Evolutionary conservation across 2,329 filamentous ascomycete species (phyloP).

Genomic region (Microsporum ferrugineum): DNA sequence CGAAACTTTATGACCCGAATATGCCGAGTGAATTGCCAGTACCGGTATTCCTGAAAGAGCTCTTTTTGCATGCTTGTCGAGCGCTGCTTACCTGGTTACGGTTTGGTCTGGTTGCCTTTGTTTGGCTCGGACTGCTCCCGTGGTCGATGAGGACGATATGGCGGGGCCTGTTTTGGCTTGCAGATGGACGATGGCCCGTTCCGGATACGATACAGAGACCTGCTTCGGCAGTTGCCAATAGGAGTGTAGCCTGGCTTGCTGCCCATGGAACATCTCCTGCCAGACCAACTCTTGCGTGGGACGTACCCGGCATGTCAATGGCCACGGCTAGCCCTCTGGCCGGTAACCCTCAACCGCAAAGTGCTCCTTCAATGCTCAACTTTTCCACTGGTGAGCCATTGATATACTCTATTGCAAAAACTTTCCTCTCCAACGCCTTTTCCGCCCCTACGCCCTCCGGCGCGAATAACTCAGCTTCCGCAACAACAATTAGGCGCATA

Average conservation of each 20-base stretch:
- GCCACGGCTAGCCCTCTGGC: conserved; percentile 20
- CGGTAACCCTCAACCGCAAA: conserved; percentile 23
- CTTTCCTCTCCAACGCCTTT: conserved; percentile 29
- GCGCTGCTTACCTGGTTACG: conserved; percentile 69
- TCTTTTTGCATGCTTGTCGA: conserved; percentile 58
- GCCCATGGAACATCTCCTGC: conserved; percentile 21
- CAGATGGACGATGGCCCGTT: conserved; percentile 57
- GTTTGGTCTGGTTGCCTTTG: conserved; percentile 62
- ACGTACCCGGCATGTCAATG: conserved; percentile 14
- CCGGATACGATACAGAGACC: conserved; percentile 19
- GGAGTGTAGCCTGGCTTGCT: conserved; percentile 17
- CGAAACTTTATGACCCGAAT: conserved; percentile 86
- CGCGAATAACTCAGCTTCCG: conserved; percentile 18
- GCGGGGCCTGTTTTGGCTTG: conserved; percentile 90
- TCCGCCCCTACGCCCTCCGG: conserved; percentile 20
- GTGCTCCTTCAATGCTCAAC: conserved; percentile 32
- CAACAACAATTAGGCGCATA: conserved; percentile 21
- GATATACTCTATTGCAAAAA: conserved; percentile 37
- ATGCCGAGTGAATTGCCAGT: conserved; percentile 81
- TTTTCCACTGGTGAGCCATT: conserved; percentile 35
- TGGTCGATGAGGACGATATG: conserved; percentile 86
- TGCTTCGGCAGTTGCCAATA: conserved; percentile 11
- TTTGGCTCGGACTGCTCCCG: conserved; percentile 83
- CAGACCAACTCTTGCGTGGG: conserved; percentile 15
- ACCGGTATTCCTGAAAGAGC: conserved; percentile 68